Evolutionary conservation across 495 filamentous ascomycete genomes (phyloP).

Genomic region (Aspergillus baeticus): DNA sequence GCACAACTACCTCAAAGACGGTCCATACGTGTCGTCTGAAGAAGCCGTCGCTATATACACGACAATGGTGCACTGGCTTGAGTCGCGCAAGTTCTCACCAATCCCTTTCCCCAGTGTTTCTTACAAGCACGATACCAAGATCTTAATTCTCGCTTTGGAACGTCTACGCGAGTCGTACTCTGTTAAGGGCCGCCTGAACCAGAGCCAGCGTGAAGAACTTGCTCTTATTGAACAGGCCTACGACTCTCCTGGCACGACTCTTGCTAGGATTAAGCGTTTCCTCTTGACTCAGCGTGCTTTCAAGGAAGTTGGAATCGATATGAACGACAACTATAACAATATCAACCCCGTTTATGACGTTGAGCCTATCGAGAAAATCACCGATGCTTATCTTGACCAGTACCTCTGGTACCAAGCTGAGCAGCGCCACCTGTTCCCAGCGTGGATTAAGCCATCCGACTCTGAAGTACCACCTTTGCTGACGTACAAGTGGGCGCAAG

Average conservation of each 20-base stretch:
- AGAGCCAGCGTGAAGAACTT: slow-evolving; percentile 96
- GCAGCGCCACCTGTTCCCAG: slow-evolving; percentile 95
- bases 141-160: slow-evolving; percentile 94
- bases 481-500: slow-evolving; percentile 99
- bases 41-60: slow-evolving; percentile 99
- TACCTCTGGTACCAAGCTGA: slow-evolving; percentile 99
- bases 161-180: slow-evolving; percentile 94
- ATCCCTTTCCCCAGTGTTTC: slow-evolving; percentile 99
- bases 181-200: slow-evolving; percentile 94
- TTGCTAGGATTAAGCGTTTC: slow-evolving; percentile 97
- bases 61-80: slow-evolving; percentile 98
- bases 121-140: slow-evolving; percentile 99
- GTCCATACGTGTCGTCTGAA: slow-evolving; percentile 96
- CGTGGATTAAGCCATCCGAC: slow-evolving; percentile 99
- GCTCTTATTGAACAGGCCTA: slow-evolving; percentile 98
- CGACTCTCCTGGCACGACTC: slow-evolving; percentile 92
- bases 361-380: slow-evolving; percentile 99
- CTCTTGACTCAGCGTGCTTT: slow-evolving; percentile 95
- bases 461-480: slow-evolving; percentile 97
- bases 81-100: slow-evolving; percentile 96
- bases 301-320: slow-evolving; percentile 99
- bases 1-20: slow-evolving; percentile 99
- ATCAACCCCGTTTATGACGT: slow-evolving; percentile 99
- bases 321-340: slow-evolving; percentile 99
- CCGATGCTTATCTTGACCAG: slow-evolving; percentile 97